These are phyloP conservation scores for Xerocomellus amylosporus DNA, from an alignment of 768 basidiomycete species.

Conservation along the genomic window DNA sequence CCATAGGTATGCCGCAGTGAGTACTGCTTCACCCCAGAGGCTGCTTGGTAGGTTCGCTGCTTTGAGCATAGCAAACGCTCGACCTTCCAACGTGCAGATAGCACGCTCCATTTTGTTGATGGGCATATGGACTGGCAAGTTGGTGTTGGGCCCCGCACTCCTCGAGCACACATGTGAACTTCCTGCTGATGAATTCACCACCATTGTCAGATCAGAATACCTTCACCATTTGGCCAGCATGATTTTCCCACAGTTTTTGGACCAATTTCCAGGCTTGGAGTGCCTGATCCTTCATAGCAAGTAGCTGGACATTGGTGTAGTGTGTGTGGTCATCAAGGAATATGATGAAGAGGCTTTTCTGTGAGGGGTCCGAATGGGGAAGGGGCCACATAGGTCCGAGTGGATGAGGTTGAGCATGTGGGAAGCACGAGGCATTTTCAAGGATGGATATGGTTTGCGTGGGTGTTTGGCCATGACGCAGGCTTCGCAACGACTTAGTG, in stretches of 20 bases:
- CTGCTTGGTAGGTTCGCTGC: slow-evolving; percentile 8
- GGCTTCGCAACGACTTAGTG: neutral
- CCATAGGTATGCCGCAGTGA: neutral
- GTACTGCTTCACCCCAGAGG: neutral
- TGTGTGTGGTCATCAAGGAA: too few species aligned
- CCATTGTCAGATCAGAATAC: neutral
- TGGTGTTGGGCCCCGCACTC: slow-evolving; percentile 14
- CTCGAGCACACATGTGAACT: neutral
- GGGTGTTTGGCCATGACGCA: neutral
- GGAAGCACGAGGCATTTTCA: neutral
- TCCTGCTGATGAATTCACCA: neutral
- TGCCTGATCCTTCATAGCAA: neutral
- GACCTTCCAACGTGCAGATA: slow-evolving; percentile 19
- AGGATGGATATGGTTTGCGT: neutral
- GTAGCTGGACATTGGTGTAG: neutral
- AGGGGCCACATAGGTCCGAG: slow-evolving; percentile 27
- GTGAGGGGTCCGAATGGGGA: slow-evolving; percentile 13
- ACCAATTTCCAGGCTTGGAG: neutral
- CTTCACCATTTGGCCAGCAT: neutral
- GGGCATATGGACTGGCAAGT: neutral
- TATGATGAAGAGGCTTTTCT: slow-evolving; percentile 6
- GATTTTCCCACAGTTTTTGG: neutral
- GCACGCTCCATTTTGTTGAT: slow-evolving; percentile 29
- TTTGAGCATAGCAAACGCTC: slow-evolving; percentile 15
- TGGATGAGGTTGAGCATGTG: slow-evolving; percentile 25